Evolutionary conservation across 371 early-diverging fungal genomes (phyloP), one percentile per base, ranked within the genome.

Genomic region (Rhizopus delemar): DNA sequence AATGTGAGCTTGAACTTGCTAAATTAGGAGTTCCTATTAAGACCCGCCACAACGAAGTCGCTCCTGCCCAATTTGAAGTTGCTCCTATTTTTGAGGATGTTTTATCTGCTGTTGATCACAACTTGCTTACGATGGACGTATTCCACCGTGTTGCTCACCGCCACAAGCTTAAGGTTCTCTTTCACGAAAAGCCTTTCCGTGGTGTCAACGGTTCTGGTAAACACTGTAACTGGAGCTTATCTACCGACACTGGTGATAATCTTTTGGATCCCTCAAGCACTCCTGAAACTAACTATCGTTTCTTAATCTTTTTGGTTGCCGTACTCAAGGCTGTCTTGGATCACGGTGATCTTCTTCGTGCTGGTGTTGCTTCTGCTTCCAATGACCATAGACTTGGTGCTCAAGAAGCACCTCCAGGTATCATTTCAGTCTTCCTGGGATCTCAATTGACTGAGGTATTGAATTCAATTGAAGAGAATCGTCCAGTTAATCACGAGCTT

Each of bases 31-130:
- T 96, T 22, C 99, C 99, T 48, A 83, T 97, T 82, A 98, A 98
- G 90, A 98, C 99, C 38, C 89, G 97, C 59, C 99, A 98, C 86
- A 98, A 98, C 79, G 99, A 98, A 84, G 99, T 97, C n/a, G 97
- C 96, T 38, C 99, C 99, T 41, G 90, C 89, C 69, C 99, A 98
- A 85, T 98, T 96, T 65, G 97, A 98, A 80, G 78, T 95, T 50
- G 97, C 99, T 13, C 99, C 97, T 51, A 94, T 96, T 68, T 97
- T 96, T 65, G 97, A 98, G 81, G 96, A 95, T 75, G 88, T 96
- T 31, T 83, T 93, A 52, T 81, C 94, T 33, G 96, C 99, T 45
- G 94, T 97, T n/a, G 99, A 98, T 83, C 99, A 98, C 90, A 98
- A 98, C 85, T 66, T 97, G 80, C 82, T 97, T 70, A 90, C 93